Evolutionary conservation across 345 rosid genomes (phyloP), one percentile per base, ranked within the genome.

Genomic region (Acer campestre): DNA sequence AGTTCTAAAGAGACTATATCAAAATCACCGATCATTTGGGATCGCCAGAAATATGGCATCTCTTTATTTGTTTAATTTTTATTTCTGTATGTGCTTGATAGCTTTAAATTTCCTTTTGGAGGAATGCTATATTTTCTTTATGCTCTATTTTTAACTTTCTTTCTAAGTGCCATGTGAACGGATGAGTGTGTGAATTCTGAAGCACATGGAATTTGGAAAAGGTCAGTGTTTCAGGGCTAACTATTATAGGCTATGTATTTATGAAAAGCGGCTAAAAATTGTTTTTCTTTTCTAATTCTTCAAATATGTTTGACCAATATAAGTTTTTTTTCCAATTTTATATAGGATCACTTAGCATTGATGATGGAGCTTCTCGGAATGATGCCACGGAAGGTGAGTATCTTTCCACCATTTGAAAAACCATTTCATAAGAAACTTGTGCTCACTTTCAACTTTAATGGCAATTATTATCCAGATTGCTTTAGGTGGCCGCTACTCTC

Each of bases 351-450:
- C 76, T 81, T 91, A 66, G 93, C 93, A 58, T 73, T 91, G 85
- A 89, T 91, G 95, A 89, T 89, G 92, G 95, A 91, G 83, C 92
- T 91, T 82, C 89, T 89, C 7, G 95, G 95, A 23, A 91, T 88
- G 93, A 85, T 91, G 95, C 95, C 95, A 1, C 95, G 95, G 73
- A 89, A 89, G 95, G 95, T 91, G 79, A 84, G 88, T 53, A 40
- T 68, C n/a, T 71, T 79, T 38, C 66, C 58, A 38, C 35, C 58
- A 2, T 68, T 74, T 76, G 8, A 59, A 25, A 59, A 59, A 59
- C 27, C 23, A 35, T 4, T 22, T 75, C 38, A 63, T 18, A 40
- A 71, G 48, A 48, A 31, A 55, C 16, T 62, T 77, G 49, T 22
- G 35, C 72, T 68, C 64, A 75, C 63, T 23, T 67, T 29, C 17